Base-by-base conservation (phyloP, 1,284 basidiomycete genomes). In the Puccinia polysora region DNA sequence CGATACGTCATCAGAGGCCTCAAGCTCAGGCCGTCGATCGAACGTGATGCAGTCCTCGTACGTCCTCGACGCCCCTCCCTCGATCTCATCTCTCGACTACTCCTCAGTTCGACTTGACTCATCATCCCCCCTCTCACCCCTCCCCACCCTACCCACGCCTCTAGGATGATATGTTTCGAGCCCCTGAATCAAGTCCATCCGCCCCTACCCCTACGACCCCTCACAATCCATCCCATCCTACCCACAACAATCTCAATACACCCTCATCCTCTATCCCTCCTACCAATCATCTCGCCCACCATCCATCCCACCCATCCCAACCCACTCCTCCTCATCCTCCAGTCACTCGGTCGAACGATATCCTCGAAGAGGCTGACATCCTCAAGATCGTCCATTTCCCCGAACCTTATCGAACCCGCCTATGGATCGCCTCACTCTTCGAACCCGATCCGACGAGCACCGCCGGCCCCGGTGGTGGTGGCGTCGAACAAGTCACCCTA, bases 371-470 rank as follows among this genome's bases (percentile, higher is more conserved):
- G 36, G n/a, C 36, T 23, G 69, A 72, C 30, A 62, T 72, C 6
- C 34, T 72, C 10, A 72, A 72, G 32, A 72, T 72, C 38, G 60
- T 72, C 18, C 52, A 62, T 58, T 72, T 72, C 38, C 69, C 69
- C 18, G 69, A 72, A 56, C 69, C 69, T 55, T 72, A 72, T 55
- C 69, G 69, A 63, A 72, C 69, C n/a, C 59, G 69, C 12, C 56
- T 72, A 64, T 72, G 69, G 69, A 72, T 72, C n/a, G 69, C 69
- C 23, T 72, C 69, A 12, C 52, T 72, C 15, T 72, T 72, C 28
- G 69, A 72, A 52, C 69, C 69, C 14, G 69, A 72, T 43, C 69
- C 69, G 25, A 63, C 59, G 4, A 72, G 69, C 40, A 63, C 63
- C 28, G 36, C 69, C 40, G 69, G 69, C 23, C 69, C 69, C n/a